Evolutionary conservation across 495 filamentous ascomycete genomes (phyloP).

Genomic region (Opeltia flavorubescens): DNA sequence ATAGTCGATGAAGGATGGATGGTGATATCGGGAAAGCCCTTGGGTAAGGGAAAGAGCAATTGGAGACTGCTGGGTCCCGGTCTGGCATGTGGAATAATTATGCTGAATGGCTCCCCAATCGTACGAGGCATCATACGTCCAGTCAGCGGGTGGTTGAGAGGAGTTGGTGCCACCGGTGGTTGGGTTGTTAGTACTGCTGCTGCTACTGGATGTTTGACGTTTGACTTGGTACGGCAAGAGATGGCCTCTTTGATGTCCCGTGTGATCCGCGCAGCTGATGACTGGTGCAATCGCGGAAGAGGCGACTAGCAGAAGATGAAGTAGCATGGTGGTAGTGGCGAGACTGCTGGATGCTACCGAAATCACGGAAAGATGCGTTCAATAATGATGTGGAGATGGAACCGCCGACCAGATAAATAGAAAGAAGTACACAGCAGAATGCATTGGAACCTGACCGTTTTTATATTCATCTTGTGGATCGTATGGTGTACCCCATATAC

Average conservation of each 20-base stretch:
- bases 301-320: not conserved
- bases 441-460: not conserved
- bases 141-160: not conserved
- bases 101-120: not conserved
- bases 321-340: not conserved
- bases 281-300: not conserved
- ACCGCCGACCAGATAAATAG: too few relatives aligned
- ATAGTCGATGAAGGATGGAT: conserved; percentile 11
- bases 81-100: conserved; percentile 20
- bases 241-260: not conserved
- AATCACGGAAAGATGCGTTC: too few relatives aligned
- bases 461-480: not conserved
- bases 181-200: too few relatives aligned
- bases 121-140: not conserved
- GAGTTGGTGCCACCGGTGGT: too few relatives aligned
- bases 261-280: not conserved
- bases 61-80: conserved; percentile 19
- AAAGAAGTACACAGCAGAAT: too few relatives aligned
- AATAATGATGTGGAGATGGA: too few relatives aligned
- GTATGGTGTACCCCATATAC: not conserved
- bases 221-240: not conserved
- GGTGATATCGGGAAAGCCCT: conserved; percentile 16
- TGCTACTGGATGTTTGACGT: not conserved
- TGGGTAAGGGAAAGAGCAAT: conserved; percentile 14
- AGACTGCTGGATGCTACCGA: not conserved